phyloP scores from a whole-genome alignment of 2,329 filamentous ascomycete species.

The Xylariomycetidae sp. region DNA sequence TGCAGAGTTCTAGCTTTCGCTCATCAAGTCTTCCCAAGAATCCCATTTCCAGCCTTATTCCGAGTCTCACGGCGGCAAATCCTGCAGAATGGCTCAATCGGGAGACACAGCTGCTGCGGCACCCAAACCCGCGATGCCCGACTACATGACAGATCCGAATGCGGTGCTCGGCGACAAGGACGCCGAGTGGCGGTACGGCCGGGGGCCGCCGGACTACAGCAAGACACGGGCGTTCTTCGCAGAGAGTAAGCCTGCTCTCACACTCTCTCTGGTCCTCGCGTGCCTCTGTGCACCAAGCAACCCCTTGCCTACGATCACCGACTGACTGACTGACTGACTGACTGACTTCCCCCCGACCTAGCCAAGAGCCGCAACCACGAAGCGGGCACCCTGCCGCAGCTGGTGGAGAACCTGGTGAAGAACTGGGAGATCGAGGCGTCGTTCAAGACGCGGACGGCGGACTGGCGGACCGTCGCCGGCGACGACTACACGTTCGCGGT shows the following conservation, averaged over 20 bases:
- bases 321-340: no score
- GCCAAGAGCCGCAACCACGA: constrained; percentile 52
- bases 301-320: background rate
- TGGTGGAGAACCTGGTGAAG: constrained; percentile 66
- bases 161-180: constrained; percentile 34
- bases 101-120: background rate
- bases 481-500: constrained; percentile 56
- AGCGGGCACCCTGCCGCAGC: constrained; percentile 48
- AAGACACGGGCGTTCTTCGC: constrained; percentile 55
- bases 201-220: constrained; percentile 56
- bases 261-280: background rate
- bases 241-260: constrained; percentile 41
- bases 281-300: background rate
- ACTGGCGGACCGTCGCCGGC: constrained; percentile 62
- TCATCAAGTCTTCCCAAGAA: no score
- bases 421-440: constrained; percentile 69
- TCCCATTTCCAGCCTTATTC: no score
- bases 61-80: no score
- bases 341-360: constrained; percentile 21
- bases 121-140: constrained; percentile 6
- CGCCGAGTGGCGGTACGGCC: constrained; percentile 54
- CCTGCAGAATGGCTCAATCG: no score
- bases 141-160: constrained; percentile 17
- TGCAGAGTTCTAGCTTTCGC: no score
- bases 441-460: constrained; percentile 53